Base-by-base conservation (phyloP, 2,329 filamentous ascomycete species). In the Pyrenophora graminea region DNA sequence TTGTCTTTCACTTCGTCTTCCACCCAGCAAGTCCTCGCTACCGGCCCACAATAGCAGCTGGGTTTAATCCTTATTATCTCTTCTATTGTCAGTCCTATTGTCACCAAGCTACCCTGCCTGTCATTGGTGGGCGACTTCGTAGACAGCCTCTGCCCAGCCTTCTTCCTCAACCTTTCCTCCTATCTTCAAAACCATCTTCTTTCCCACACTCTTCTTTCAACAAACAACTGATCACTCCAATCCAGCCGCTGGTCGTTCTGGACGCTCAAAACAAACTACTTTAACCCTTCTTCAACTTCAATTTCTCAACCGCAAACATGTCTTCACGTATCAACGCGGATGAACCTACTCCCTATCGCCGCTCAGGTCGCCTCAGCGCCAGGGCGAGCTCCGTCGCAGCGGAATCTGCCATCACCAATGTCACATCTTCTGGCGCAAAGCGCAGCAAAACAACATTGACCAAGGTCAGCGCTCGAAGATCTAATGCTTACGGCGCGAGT, bases 401-500 rank as follows among this genome's bases (percentile, higher is more conserved):
- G 12, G 65, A 66, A 44, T 60, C 63, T 31, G 56, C 56, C 4
- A 45, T 61, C 3, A 66, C 65, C 6, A 56, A 53, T 2, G 25
- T 53, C 23, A 59, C 64, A 21, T 49, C 53, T n/a, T 50, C 53
- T 3, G 56, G 56, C 4, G 58, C 53, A 7, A 59, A 55, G 18
- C 56, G 59, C n/a, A 62, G 56, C 31, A 64, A 62, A 39, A 64
- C 54, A 6, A 58, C 67, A 1, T 56, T 72, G 4, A 65, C 69
- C 10, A 67, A 71, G 53, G 56, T 70, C 38, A 67, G 67, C 23
- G 38, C 63, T 18, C 66, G 65, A 19, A 58, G 64, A 38, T 74
- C 72, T 4, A 67, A 69, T 42, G 69, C 70, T 1, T 75, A 75
- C 48, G 73, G 73, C 32, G 60, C 72, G 18, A 63, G 62, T 47